Evolutionary conservation across 1,139 yeast genomes (phyloP).

Genomic region (Yamadazyma membranifaciens): DNA sequence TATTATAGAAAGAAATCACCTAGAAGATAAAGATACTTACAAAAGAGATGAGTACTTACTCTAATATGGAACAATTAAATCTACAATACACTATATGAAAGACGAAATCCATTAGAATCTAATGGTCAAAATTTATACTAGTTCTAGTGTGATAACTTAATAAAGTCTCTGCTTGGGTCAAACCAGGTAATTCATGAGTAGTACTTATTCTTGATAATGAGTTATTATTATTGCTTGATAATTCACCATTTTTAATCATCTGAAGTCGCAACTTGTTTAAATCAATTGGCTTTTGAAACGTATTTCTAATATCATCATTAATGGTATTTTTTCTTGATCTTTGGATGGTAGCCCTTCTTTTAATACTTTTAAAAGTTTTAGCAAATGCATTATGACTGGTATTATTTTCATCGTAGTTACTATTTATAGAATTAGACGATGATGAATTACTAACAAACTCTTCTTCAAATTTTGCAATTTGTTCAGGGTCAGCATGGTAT

Average conservation of each 20-base stretch:
- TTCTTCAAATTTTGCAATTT: conserved; percentile 34
- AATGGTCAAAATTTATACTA: conserved; percentile 27
- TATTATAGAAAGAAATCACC: too few relatives aligned
- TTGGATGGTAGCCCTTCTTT: conserved; percentile 26
- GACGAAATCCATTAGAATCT: too few relatives aligned
- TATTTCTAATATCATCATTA: conserved; percentile 22
- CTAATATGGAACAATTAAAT: conserved; percentile 1
- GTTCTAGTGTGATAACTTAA: conserved; percentile 44
- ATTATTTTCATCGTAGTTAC: conserved; percentile 14
- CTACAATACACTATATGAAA: too few relatives aligned
- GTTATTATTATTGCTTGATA: conserved; percentile 28
- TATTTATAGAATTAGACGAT: conserved; percentile 3
- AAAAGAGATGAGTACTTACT: background rate
- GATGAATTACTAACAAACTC: conserved; percentile 14
- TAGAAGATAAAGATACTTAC: too few relatives aligned
- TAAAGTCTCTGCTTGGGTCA: conserved; percentile 50
- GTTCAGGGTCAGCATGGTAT: conserved; percentile 34
- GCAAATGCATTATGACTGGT: conserved; percentile 19
- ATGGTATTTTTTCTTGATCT: conserved; percentile 33
- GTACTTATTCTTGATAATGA: conserved; percentile 40
- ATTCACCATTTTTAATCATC: conserved; percentile 43
- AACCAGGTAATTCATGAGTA: conserved; percentile 50
- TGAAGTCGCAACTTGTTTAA: conserved; percentile 38
- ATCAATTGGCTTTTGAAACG: conserved; percentile 35
- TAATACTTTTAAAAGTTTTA: conserved; percentile 37